phyloP scores from a whole-genome alignment of 192 early-diverging fungal species.

The Mortierella hygrophila region DNA sequence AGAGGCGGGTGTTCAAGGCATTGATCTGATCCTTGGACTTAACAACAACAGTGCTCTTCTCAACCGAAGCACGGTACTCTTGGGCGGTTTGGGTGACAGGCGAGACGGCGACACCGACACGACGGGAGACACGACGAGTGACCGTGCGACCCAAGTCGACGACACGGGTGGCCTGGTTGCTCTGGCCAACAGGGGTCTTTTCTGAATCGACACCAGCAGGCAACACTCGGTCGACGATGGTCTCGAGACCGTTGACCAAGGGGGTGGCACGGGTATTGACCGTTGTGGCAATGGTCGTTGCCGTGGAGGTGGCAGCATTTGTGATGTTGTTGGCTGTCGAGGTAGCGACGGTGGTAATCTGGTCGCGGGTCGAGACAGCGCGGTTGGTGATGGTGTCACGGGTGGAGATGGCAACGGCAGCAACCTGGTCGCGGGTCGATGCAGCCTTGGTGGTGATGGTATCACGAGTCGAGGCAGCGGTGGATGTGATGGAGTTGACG shows the following conservation, averaged over 20 bases:
- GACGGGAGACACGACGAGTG: constrained; percentile 37
- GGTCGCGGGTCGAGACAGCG: constrained; percentile 44
- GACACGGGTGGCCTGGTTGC: constrained; percentile 54
- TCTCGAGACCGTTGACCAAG: constrained; percentile 41
- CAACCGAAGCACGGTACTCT: constrained; percentile 29
- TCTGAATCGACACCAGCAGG: constrained; percentile 31
- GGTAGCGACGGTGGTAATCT: constrained; percentile 38
- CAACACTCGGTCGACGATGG: constrained; percentile 47
- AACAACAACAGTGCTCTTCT: constrained; percentile 47
- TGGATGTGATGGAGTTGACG: constrained; percentile 16
- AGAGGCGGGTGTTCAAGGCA: constrained; percentile 39
- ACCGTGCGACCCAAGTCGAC: constrained; percentile 49
- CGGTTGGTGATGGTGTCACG: constrained; percentile 5
- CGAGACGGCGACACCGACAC: constrained; percentile 33
- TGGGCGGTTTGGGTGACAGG: constrained; percentile 41
- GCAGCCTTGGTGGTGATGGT: constrained; percentile 31
- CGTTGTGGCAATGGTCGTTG: constrained; percentile 55
- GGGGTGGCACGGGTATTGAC: constrained; percentile 45
- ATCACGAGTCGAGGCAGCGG: constrained; percentile 50
- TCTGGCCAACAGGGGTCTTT: constrained; percentile 26
- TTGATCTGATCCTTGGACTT: constrained; percentile 48
- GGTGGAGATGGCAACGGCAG: constrained; percentile 20
- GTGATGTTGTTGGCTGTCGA: constrained; percentile 25
- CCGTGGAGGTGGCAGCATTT: constrained; percentile 66
- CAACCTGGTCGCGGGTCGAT: constrained; percentile 25